These are phyloP conservation scores for Dictyostelium discoideum DNA, from an alignment of 78 protist species.

Conservation along the genomic window dicty_2.7 NC_007088.5:59001-59500, in stretches of 20 bases:
- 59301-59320: background rate
- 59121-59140: background rate
- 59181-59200: background rate
- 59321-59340: background rate
- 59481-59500: slow-evolving; percentile 73
- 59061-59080: slow-evolving; percentile 26
- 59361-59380: background rate
- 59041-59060: background rate
- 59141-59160: background rate
- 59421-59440: background rate
- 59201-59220: background rate
- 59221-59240: background rate
- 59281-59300: background rate
- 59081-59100: slow-evolving; percentile 36
- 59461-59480: slow-evolving; percentile 78
- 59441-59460: slow-evolving; percentile 32
- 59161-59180: background rate
- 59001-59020: slow-evolving; percentile 20
- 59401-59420: slow-evolving; percentile 29
- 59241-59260: slow-evolving; percentile 7
- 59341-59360: slow-evolving; percentile 4
- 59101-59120: slow-evolving; percentile 11
- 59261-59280: background rate
- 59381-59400: background rate
- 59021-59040: background rate